Conservation (phyloP, 2,329 filamentous ascomycete species). For the Colletotrichum liaoningense region DNA sequence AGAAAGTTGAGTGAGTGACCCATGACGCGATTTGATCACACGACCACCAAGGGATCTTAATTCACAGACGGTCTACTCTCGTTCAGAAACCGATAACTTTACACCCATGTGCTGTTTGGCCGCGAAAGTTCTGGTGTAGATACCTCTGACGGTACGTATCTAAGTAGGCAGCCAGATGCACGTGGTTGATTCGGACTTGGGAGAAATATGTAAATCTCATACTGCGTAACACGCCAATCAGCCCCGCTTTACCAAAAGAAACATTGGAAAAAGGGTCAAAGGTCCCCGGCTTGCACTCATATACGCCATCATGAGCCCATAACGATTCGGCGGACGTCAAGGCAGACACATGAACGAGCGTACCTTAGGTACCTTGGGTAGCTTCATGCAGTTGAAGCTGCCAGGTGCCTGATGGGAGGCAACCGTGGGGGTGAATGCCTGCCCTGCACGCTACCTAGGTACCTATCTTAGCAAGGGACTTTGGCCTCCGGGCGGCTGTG, state of each 20-base stretch:
- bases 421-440: background rate
- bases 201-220: background rate
- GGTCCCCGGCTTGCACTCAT: background rate
- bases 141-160: too few relatives aligned
- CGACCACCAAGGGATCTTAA: too few relatives aligned
- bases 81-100: too few relatives aligned
- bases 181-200: background rate
- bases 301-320: background rate
- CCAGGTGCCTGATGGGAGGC: background rate
- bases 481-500: background rate
- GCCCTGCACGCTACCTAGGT: background rate
- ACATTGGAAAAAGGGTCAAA: background rate
- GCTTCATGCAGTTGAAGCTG: too few relatives aligned
- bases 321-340: background rate
- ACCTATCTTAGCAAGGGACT: background rate
- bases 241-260: background rate
- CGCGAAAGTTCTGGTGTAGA: too few relatives aligned
- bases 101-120: too few relatives aligned
- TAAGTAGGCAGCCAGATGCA: background rate
- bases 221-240: background rate
- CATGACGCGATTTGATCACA: too few relatives aligned
- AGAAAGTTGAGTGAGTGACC: too few relatives aligned
- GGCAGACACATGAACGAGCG: constrained; percentile 2
- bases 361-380: too few relatives aligned
- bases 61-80: too few relatives aligned